A percentile compares a stretch with the other conserved stretches of the same genome.
Conservation (phyloP, 2,329 filamentous ascomycete species). For the Rutstroemia sp. region DNA sequence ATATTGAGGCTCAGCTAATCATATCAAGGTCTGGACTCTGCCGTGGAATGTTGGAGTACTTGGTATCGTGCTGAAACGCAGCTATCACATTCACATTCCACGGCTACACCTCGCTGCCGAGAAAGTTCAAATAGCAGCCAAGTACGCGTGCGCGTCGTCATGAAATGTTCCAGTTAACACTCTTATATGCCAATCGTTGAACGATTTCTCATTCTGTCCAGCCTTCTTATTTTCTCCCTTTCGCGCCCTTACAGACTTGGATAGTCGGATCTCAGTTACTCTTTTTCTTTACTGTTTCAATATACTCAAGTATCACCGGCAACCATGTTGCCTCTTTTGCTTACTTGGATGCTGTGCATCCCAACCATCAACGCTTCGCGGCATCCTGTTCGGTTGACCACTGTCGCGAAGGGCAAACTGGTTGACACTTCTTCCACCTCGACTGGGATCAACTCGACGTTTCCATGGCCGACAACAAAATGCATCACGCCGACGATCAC, state of each 20-base stretch:
- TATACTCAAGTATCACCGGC: neutral
- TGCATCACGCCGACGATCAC: slow-evolving; percentile 8
- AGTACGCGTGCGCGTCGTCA: neutral
- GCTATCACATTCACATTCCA: slow-evolving; percentile 5
- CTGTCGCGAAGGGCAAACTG: neutral
- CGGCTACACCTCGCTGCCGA: neutral
- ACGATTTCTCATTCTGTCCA: neutral
- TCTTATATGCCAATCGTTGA: neutral
- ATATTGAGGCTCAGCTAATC: too few relatives aligned
- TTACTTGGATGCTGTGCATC: neutral
- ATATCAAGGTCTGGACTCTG: too few relatives aligned
- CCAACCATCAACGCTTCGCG: neutral
- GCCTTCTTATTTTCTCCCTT: neutral
- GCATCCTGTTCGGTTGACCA: neutral
- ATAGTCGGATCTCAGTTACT: neutral
- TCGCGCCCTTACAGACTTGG: neutral
- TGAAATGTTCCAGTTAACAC: too few relatives aligned
- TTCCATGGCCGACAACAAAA: slow-evolving; percentile 10
- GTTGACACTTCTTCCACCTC: neutral
- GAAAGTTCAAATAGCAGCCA: neutral
- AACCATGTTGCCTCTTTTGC: neutral
- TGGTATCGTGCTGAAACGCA: too few relatives aligned
- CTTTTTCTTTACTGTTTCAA: neutral
- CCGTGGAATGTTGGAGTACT: too few relatives aligned
- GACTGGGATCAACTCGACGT: slow-evolving; percentile 7